Conservation (phyloP, 352 stramenopile genomes). For the Phytopythium oedochilum region DNA sequence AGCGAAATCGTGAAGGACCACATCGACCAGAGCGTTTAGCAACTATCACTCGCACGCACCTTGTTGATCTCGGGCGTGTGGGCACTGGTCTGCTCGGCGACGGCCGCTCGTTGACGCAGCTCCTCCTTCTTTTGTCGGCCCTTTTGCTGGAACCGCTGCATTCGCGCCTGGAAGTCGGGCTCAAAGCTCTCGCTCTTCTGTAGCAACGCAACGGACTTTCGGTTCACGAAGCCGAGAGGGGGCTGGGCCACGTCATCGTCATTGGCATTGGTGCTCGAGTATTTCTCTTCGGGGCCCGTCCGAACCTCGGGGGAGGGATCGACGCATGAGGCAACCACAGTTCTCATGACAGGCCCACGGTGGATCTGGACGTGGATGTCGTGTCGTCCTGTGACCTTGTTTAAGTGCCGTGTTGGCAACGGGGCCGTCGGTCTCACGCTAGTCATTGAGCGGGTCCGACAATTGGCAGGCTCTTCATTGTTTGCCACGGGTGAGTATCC, state of each 20-base stretch:
- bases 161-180: constrained; percentile 54
- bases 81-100: constrained; percentile 21
- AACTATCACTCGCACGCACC: constrained; percentile 17
- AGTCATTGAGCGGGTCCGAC: neutral
- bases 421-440: neutral
- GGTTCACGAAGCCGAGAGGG: constrained; percentile 7
- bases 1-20: neutral
- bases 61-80: constrained; percentile 48
- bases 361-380: neutral
- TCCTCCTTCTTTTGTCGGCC: constrained; percentile 40
- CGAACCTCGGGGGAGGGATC: neutral
- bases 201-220: constrained; percentile 34
- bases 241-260: neutral
- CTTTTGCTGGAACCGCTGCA: constrained; percentile 48
- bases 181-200: constrained; percentile 45
- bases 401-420: neutral
- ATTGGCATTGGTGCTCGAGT: neutral
- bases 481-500: constrained; percentile 3
- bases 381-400: too few relatives aligned
- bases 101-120: constrained; percentile 30
- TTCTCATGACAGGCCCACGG: neutral
- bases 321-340: neutral
- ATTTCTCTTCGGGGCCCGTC: neutral
- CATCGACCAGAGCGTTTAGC: neutral
- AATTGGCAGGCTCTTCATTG: neutral